Evolutionary conservation across 23 red algal genomes (phyloP), one percentile per base, ranked within the genome.

Genomic region (Agarophyton chilense): DNA sequence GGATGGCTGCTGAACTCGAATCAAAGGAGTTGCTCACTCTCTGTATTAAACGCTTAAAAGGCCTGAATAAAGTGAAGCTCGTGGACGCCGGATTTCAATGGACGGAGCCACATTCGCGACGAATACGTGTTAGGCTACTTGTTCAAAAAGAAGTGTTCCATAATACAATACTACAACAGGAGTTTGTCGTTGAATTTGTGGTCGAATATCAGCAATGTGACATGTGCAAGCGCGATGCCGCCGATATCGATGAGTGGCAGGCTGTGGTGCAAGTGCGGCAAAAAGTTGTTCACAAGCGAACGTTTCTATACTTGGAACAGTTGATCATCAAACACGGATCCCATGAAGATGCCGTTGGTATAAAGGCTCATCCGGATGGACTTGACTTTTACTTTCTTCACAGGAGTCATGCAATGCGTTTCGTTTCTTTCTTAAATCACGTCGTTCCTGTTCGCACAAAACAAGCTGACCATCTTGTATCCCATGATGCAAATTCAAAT

Each of bases 201-300:
- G 97, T 99, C 2, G 86, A 94, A 38, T 93, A 95, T 57, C 93
- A 96, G 68, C 97, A 99, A 54, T 99, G 97, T 58, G 90, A 93
- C 45, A 90, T 89, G 77, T 99, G 97, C 87, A 81, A 95, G 77
- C 87, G 93, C 11, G 94, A 99, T 41, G 94, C 97, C 7, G 97
- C 97, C 10, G 95, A 99, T 44, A 95, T 99, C 10, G 97, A 99
- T 78, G 93, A 94, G 56, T 99, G 97, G 97, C 77, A 93, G 62
- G 97, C 97, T 56, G 97, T 99, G 18, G 97, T 99, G n/a, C 97
- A 99, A 81, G 83, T 91, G 52, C 88, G 97, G 28, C 97, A 99
- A 82, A 93, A 94, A 78, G 97, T 96, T n/a, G 72, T 90, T 33
- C 97, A 99, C 83, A 99, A 99, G 81, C 86, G 94, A 54, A 99